These are phyloP conservation scores for Malassezia sp. DNA, from an alignment of 1,284 basidiomycete genomes.

Conservation along the genomic window DNA sequence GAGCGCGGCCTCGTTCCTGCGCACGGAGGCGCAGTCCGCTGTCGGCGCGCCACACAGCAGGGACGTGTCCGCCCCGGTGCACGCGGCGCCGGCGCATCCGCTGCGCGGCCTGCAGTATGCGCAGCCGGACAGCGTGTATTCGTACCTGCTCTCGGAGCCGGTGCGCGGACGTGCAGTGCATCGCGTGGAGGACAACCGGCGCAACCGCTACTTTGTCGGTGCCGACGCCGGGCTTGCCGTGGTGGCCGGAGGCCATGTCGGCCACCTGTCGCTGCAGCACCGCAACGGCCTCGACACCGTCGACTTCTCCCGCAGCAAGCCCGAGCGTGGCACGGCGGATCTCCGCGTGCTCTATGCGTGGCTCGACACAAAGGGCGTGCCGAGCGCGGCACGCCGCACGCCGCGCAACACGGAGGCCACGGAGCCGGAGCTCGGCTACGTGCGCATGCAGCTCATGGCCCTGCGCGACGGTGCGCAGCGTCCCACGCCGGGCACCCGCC, in stretches of 20 bases:
- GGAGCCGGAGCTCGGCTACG: constrained; percentile 11
- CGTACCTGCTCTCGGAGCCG: constrained; percentile 25
- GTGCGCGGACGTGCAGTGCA: constrained; percentile 29
- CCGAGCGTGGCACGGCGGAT: constrained; percentile 10
- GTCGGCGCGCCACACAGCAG: constrained; percentile 12
- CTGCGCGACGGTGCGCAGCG: constrained; percentile 6
- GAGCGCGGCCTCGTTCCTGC: constrained; percentile 24
- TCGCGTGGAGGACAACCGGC: constrained; percentile 12
- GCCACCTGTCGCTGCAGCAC: constrained; percentile 15
- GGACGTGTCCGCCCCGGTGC: constrained; percentile 15
- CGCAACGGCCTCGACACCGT: constrained; percentile 13
- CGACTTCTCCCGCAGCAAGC: constrained; percentile 11
- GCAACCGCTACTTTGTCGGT: constrained; percentile 15
- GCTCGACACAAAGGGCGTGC: constrained; percentile 7
- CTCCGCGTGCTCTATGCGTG: constrained; percentile 15
- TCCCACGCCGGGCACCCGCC: constrained; percentile 9
- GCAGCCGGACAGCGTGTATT: constrained; percentile 36
- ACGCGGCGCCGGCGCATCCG: constrained; percentile 27
- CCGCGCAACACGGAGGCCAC: constrained; percentile 2
- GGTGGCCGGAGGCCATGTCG: constrained; percentile 10
- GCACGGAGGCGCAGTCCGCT: constrained; percentile 19
- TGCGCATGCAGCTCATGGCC: constrained; percentile 15
- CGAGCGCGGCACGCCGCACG: constrained; percentile 7
- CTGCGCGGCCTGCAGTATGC: constrained; percentile 37
- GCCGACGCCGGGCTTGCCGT: constrained; percentile 12